These are phyloP conservation scores for Fagopyrum esculentum DNA, from an alignment of 148 eudicot species.

Conservation along the genomic window DNA sequence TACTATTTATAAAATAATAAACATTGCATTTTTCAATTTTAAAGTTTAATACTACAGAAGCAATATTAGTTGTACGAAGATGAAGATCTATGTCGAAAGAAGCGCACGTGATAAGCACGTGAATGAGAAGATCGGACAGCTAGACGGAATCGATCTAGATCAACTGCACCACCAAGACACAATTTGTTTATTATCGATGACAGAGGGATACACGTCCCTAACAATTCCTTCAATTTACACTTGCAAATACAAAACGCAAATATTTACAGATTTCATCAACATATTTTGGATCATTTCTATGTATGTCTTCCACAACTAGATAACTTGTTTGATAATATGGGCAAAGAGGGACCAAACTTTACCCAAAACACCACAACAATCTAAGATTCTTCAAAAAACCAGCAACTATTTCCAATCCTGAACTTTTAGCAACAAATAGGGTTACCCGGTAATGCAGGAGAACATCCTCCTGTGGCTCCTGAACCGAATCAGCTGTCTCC, in stretches of 20 bases:
- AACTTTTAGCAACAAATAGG: background rate
- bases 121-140: background rate
- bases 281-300: background rate
- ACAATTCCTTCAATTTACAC: background rate
- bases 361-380: background rate
- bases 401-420: background rate
- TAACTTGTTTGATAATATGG: background rate
- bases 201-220: background rate
- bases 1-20: too few relatives aligned
- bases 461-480: constrained; percentile 12
- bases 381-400: background rate
- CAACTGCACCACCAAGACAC: background rate
- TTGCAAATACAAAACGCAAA: background rate
- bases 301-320: background rate
- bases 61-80: too few relatives aligned
- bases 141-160: background rate
- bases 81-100: too few relatives aligned
- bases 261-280: background rate
- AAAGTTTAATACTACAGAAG: too few relatives aligned
- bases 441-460: constrained; percentile 10
- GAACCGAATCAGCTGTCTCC: background rate
- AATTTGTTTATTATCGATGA: background rate
- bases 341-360: background rate
- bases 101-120: background rate
- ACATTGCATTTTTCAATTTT: too few relatives aligned